Evolutionary conservation across 441 rosid genomes (phyloP).

Genomic region (Adansonia madagascariensis): DNA sequence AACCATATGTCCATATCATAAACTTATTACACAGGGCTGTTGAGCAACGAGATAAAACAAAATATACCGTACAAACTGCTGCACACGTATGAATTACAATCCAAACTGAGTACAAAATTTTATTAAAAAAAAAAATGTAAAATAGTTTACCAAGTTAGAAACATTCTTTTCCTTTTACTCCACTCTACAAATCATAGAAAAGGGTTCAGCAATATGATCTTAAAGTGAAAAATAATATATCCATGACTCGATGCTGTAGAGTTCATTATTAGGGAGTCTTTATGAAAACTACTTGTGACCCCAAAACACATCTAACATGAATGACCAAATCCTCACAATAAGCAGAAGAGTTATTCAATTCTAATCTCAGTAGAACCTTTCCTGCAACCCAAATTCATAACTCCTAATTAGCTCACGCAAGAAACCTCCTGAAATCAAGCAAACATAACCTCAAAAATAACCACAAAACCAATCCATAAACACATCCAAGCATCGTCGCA

Average conservation of each 20-base stretch:
- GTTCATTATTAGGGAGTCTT: neutral
- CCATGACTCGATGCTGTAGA: neutral
- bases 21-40: neutral
- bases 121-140: neutral
- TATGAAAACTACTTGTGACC: neutral
- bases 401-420: constrained; percentile 5
- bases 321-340: constrained; percentile 12
- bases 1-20: neutral
- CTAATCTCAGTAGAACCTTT: constrained; percentile 18
- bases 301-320: neutral
- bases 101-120: neutral
- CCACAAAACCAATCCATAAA: neutral
- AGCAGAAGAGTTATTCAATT: constrained; percentile 6
- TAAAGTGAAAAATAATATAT: neutral
- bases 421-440: too few species aligned
- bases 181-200: neutral
- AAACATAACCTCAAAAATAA: neutral
- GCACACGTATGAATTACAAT: neutral
- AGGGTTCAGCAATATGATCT: neutral
- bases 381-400: constrained; percentile 22
- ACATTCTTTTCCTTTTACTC: neutral
- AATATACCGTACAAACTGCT: neutral
- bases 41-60: neutral
- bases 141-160: neutral
- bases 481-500: neutral